Percentiles rank a stretch among this genome's conserved stretches.
phyloP scores from a whole-genome alignment of 2,329 filamentous ascomycete genomes.

The Neonectria faginata region DNA sequence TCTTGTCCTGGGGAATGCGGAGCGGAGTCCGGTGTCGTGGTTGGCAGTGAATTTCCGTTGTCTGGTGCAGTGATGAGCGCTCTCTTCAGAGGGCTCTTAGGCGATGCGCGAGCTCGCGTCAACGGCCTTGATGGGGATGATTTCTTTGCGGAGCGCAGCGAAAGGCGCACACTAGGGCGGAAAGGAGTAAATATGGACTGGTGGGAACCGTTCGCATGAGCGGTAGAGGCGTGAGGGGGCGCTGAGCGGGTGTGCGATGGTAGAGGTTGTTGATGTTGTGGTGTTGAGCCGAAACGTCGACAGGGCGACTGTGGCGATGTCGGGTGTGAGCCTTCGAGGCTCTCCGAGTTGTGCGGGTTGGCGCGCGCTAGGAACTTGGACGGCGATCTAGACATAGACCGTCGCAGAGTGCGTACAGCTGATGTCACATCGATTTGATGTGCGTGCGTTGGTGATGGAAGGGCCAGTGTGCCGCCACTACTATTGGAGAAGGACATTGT shows the following conservation, averaged over 20 bases:
- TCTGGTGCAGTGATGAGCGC: slow-evolving; percentile 78
- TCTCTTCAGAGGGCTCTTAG: slow-evolving; percentile 84
- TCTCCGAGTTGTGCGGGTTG: slow-evolving; percentile 60
- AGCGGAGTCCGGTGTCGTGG: slow-evolving; percentile 54
- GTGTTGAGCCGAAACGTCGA: slow-evolving; percentile 56
- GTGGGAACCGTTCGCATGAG: slow-evolving; percentile 47
- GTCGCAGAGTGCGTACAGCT: slow-evolving; percentile 83
- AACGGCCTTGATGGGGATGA: slow-evolving; percentile 64
- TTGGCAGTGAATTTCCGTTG: slow-evolving; percentile 72
- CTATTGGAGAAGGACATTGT: slow-evolving; percentile 70
- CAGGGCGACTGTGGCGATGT: slow-evolving; percentile 64
- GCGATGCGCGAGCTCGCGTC: slow-evolving; percentile 75
- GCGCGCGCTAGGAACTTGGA: slow-evolving; percentile 80
- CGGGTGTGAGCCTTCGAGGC: slow-evolving; percentile 60
- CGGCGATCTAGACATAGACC: slow-evolving; percentile 92
- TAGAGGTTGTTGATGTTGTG: slow-evolving; percentile 50
- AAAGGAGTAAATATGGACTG: slow-evolving; percentile 72
- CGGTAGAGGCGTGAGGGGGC: slow-evolving; percentile 49
- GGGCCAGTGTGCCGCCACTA: slow-evolving; percentile 81
- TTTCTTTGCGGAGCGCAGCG: slow-evolving; percentile 70
- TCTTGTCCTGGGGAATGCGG: slow-evolving; percentile 56
- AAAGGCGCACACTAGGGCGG: slow-evolving; percentile 74
- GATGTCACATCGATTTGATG: slow-evolving; percentile 86
- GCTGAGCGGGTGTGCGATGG: slow-evolving; percentile 51
- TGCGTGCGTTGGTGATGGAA: slow-evolving; percentile 86